These are phyloP conservation scores for Aspergillus calidoustus DNA, from an alignment of 2,329 filamentous ascomycete genomes.

Conservation along the genomic window DNA sequence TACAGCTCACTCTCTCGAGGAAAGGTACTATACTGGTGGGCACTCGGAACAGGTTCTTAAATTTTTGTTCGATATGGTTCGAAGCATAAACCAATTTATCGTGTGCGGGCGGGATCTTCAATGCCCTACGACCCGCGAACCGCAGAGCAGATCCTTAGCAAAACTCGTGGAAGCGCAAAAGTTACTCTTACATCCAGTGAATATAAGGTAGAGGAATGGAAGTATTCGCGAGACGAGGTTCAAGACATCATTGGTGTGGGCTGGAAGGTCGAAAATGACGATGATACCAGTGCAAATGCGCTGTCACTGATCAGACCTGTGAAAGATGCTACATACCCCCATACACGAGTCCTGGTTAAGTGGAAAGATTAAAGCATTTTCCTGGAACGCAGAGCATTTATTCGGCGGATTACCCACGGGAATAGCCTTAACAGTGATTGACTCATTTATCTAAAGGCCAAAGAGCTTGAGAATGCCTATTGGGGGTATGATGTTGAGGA, in stretches of 20 bases:
- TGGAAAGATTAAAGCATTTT: no score
- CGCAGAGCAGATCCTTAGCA: neutral
- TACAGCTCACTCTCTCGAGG: no score
- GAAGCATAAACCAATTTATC: constrained; percentile 3
- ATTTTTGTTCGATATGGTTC: constrained; percentile 12
- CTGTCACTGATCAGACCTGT: no score
- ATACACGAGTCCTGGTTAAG: no score
- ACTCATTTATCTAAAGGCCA: no score
- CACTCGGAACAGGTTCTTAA: constrained; percentile 7
- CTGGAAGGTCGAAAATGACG: constrained; percentile 15
- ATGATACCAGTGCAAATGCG: neutral
- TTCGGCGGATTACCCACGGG: no score
- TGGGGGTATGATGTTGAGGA: no score
- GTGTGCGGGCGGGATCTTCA: constrained; percentile 6
- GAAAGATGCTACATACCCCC: no score
- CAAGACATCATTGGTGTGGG: constrained; percentile 11
- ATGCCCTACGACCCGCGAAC: constrained; percentile 3
- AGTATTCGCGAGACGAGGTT: constrained; percentile 4
- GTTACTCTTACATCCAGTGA: neutral
- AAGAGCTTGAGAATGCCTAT: no score
- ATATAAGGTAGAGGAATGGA: constrained; percentile 6
- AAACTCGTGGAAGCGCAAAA: neutral
- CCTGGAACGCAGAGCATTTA: no score
- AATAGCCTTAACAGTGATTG: no score
- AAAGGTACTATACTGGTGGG: constrained; percentile 11